A percentile compares a stretch with the other conserved stretches of the same genome.
phyloP scores from a whole-genome alignment of 2,329 filamentous ascomycete species.

The Neopestalotiopsis rosae region DNA sequence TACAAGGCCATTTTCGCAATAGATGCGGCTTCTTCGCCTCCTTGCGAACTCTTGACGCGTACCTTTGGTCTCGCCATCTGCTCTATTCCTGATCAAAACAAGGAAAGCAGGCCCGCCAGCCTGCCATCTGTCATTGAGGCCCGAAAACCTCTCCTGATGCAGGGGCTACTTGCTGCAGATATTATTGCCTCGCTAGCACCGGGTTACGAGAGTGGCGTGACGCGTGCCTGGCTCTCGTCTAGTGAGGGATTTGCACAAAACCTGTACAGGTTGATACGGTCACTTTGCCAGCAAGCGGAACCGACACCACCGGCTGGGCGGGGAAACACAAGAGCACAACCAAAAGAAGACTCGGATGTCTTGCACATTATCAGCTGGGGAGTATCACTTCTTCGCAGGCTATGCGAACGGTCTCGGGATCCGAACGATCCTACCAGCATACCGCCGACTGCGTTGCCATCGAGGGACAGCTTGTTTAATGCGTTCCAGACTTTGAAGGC shows the following conservation, averaged over 20 bases:
- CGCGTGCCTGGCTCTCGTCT: slow-evolving; percentile 81
- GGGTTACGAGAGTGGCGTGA: slow-evolving; percentile 72
- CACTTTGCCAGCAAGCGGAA: slow-evolving; percentile 70
- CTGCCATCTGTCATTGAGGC: slow-evolving; percentile 75
- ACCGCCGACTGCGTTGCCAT: slow-evolving; percentile 67
- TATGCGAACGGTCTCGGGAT: slow-evolving; percentile 71
- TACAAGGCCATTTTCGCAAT: slow-evolving; percentile 83
- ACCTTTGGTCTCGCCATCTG: slow-evolving; percentile 88
- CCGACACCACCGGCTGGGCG: slow-evolving; percentile 45
- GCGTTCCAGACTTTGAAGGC: slow-evolving; percentile 67
- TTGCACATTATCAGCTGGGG: slow-evolving; percentile 72
- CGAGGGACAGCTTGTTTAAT: slow-evolving; percentile 69
- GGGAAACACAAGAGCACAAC: slow-evolving; percentile 36
- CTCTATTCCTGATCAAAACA: slow-evolving; percentile 73
- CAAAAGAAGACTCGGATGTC: slow-evolving; percentile 55
- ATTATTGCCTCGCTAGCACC: slow-evolving; percentile 80
- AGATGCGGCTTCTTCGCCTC: slow-evolving; percentile 67
- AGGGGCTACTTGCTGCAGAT: slow-evolving; percentile 88
- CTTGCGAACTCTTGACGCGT: slow-evolving; percentile 82
- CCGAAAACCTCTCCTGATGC: slow-evolving; percentile 88
- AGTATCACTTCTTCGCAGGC: slow-evolving; percentile 68
- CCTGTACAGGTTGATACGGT: slow-evolving; percentile 75
- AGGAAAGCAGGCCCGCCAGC: slow-evolving; percentile 61
- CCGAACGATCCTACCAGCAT: slow-evolving; percentile 58
- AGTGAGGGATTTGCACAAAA: slow-evolving; percentile 84